Evolutionary conservation across 805 yeast genomes (phyloP), one percentile per base, ranked within the genome.

Genomic region (Blastobotrys terrestris): DNA sequence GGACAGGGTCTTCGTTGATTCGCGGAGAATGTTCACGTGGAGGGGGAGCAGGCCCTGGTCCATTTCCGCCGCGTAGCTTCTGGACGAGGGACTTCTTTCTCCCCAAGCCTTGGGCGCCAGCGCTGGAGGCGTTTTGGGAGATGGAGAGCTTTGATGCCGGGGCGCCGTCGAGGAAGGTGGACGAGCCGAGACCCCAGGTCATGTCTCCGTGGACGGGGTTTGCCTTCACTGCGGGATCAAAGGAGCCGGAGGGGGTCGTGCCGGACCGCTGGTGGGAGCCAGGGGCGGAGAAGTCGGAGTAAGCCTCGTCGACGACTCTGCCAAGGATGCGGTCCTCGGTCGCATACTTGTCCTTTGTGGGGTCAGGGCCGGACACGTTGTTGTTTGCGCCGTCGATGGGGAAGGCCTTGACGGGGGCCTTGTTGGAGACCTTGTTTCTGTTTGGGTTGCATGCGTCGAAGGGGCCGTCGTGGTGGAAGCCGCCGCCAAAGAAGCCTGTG

Each of bases 381-480:
- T 80, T 85, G 70, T 94, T 94, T 57, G 98, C 97, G 0, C 98
- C 97, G 70, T 92, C 95, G 4, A 78, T 87, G 0, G 97, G 97
- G 77, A 92, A 94, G 0, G 99, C 99, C 72, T 81, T 74, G 14
- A 94, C 97, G 3, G 99, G 99, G 0, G 97, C 96, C 46, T 81
- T 83, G 16, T 76, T 73, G 58, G 56, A 39, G 52, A 71, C 72
- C 71, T 85, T 87, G 70, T 94, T 94, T 67, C 98, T 83, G 68
- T 88, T 96, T 5, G 99, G 98, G 2, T 95, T 87, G 69, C 98
- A 92, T 1, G 99, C 99, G 67, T 94, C 99, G 67, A 94, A 94
- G 14, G 99, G 99, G 11, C 99, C 99, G 71, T 94, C 99, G 69
- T 94, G 98, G 69, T 94, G 99, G 77, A 94, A 88, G 15, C 89